Conservation (phyloP, 345 rosid species). For the Pistacia atlantica region DNA sequence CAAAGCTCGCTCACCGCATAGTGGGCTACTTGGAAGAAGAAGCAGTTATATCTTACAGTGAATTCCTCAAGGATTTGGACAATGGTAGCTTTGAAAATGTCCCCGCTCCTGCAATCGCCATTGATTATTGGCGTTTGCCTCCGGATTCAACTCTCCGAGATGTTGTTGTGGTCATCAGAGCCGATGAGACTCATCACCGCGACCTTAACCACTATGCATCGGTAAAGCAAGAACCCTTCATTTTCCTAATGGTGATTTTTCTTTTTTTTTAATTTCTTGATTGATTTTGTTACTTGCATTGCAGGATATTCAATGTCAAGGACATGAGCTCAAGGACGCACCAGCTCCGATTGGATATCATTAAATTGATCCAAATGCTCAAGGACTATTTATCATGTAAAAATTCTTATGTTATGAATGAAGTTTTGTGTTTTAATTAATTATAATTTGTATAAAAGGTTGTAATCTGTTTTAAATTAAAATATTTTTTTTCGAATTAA, state of each 20-base stretch:
- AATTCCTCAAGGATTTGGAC: conserved; percentile 58
- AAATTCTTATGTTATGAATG: too few species aligned
- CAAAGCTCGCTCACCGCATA: conserved; percentile 62
- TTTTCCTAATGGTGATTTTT: background rate
- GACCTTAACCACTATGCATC: conserved; percentile 71
- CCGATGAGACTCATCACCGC: conserved; percentile 72
- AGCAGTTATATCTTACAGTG: conserved; percentile 60
- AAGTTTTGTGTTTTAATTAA: too few species aligned
- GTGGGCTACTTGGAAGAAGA: conserved; percentile 67
- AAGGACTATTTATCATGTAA: too few species aligned
- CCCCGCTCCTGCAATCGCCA: conserved; percentile 66
- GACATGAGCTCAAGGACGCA: conserved; percentile 52
- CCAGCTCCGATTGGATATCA: conserved; percentile 63
- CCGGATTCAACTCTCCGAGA: conserved; percentile 55
- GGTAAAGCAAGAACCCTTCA: conserved; percentile 18
- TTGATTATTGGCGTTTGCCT: conserved; percentile 67
- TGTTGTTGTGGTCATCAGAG: conserved; percentile 57
- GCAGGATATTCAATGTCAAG: conserved; percentile 63
- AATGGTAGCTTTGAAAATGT: conserved; percentile 51
- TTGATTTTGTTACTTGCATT: background rate
- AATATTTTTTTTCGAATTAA: too few species aligned
- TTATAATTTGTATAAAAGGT: too few species aligned
- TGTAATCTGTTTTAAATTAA: too few species aligned
- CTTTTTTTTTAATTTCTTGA: background rate
- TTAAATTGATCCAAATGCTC: conserved; percentile 8